Conservation (phyloP, 805 yeast genomes). For the Cyberlindnera xishuangbannaensis region DNA sequence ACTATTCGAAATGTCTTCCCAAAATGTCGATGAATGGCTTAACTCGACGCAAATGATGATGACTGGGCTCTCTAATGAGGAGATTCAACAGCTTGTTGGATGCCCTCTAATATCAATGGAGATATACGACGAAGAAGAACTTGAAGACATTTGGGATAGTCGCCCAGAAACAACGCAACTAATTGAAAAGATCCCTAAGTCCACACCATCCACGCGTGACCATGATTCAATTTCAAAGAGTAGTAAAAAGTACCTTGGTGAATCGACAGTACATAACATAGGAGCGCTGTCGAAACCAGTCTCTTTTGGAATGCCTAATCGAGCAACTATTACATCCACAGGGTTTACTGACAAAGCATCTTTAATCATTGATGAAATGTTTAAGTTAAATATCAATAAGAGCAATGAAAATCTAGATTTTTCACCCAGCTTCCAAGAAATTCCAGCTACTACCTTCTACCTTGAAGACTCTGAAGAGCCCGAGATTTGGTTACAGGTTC, state of each 20-base stretch:
- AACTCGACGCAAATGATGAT: neutral
- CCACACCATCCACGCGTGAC: neutral
- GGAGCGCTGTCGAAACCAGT: too few species aligned
- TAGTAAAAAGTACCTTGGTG: conserved; percentile 4
- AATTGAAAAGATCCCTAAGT: neutral
- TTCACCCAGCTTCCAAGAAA: too few species aligned
- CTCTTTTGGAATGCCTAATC: neutral
- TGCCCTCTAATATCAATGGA: too few species aligned
- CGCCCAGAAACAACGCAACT: too few species aligned
- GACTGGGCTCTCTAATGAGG: neutral
- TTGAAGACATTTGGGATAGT: too few species aligned
- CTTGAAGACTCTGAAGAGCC: too few species aligned
- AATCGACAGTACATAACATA: conserved; percentile 3
- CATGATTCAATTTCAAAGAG: neutral
- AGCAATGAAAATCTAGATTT: too few species aligned
- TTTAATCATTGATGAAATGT: too few species aligned
- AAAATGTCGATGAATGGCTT: conserved; percentile 4
- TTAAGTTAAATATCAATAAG: too few species aligned
- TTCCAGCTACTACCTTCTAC: too few species aligned
- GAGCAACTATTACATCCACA: neutral
- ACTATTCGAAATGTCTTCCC: conserved; percentile 1
- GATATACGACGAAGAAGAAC: too few species aligned
- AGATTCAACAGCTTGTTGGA: conserved; percentile 1
- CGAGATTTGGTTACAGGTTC: too few species aligned
- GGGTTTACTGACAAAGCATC: neutral